Conservation (phyloP, 2,329 filamentous ascomycete genomes). For the Chaetomium globosum region DNA sequence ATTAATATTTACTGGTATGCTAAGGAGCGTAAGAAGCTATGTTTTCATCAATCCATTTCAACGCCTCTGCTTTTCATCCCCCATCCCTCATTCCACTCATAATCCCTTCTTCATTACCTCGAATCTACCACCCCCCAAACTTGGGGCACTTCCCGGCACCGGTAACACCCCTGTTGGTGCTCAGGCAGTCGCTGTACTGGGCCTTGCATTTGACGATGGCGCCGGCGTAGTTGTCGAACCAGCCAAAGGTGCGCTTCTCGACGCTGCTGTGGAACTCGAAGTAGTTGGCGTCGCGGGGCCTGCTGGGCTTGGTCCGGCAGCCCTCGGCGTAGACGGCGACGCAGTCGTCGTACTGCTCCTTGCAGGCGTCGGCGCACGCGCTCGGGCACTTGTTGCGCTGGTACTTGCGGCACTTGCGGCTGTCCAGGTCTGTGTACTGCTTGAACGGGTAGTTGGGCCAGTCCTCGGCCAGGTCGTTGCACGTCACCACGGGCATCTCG, state of each 20-base stretch:
- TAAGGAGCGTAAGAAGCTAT: slow-evolving; percentile 20
- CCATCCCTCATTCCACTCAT: not conserved
- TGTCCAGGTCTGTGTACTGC: slow-evolving; percentile 52
- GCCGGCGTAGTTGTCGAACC: slow-evolving; percentile 36
- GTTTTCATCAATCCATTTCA: not conserved
- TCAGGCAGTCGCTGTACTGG: slow-evolving; percentile 55
- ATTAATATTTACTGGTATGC: slow-evolving; percentile 22
- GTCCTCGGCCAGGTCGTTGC: slow-evolving; percentile 55
- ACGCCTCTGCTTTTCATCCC: not conserved
- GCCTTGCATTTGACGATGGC: slow-evolving; percentile 50
- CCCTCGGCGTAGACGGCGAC: slow-evolving; percentile 53
- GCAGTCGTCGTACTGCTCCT: slow-evolving; percentile 55
- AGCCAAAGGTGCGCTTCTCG: slow-evolving; percentile 35
- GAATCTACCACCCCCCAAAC: slow-evolving; percentile 19
- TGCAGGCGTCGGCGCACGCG: slow-evolving; percentile 57
- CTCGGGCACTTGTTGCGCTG: slow-evolving; percentile 41
- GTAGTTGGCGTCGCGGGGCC: slow-evolving; percentile 15
- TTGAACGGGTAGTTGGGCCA: slow-evolving; percentile 53
- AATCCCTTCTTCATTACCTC: too few relatives aligned
- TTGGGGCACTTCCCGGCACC: slow-evolving; percentile 45
- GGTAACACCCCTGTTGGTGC: slow-evolving; percentile 46
- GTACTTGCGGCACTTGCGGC: slow-evolving; percentile 51
- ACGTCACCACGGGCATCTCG: slow-evolving; percentile 55
- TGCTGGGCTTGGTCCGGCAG: slow-evolving; percentile 44
- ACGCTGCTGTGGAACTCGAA: slow-evolving; percentile 25